Evolutionary conservation across 1,139 yeast species (phyloP), one percentile per base, ranked within the genome.

Genomic region (Chernovozyma aurita): DNA sequence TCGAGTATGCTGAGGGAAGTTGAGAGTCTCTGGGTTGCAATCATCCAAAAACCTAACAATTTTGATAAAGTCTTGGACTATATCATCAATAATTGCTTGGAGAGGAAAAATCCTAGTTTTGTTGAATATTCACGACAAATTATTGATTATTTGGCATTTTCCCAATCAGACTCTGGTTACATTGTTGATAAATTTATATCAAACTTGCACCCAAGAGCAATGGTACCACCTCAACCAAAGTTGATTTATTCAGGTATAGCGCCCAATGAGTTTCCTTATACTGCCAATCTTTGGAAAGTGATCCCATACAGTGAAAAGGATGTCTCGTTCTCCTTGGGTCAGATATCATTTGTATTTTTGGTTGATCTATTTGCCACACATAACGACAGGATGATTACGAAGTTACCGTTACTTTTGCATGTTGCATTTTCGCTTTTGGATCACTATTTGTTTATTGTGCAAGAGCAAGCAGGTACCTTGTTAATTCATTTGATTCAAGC

Each of bases 21-120:
- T 8, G 97, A 90, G 54, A 95, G 95, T 0, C 60, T 92, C 27
- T 94, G 99, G 99, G 87, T 85, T 3, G 94, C 97, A 0, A 65
- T 92, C 27, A 95, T 95, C 2, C 78, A 78, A 37, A 74, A 76
- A 27, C 71, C 79, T 9, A 72, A 70, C 9, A 90, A 92, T 50
- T 81, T 83, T 26, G 80, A 80, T 39, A 78, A 77, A 7, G 84
- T 88, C 15, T 60, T 86, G 48, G 85, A 81, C 32, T 92, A 78
- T 50, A 66, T 88, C 28, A 68, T 87, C 34, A 70, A 69, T 24
- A 78, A 80, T 31, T 82, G 95, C 31, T 65, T 90, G 38, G 80
- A 80, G 31, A 70, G 84, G 37, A 77, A 85, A 43, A 86, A 82
- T 46, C 77, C 94, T 0, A 61, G 68, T 1, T 85, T 90, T 59